Evolutionary conservation across 1,284 basidiomycete genomes (phyloP), one percentile per base, ranked within the genome.

Genomic region (Ganoderma boninense): DNA sequence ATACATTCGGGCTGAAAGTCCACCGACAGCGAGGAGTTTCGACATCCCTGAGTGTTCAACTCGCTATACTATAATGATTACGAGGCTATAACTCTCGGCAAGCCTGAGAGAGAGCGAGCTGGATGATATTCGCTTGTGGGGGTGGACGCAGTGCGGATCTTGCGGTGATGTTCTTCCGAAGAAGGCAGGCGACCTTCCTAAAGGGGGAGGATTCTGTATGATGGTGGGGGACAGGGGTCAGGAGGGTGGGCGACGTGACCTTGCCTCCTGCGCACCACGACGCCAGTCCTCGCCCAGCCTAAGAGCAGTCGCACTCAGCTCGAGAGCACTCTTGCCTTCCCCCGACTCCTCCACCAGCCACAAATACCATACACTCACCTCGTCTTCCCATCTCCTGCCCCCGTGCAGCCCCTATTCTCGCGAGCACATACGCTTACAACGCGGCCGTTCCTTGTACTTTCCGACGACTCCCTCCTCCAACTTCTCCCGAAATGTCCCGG

Each of bases 401-500:
- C 8, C 26, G 18, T 59, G 43, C 29, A 3, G 38, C 35, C 16
- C 29, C n/a, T 26, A 40, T 60, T 35, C 7, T 60, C 35, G 32
- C 13, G 32, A 4, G 23, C 23, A 18, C 40, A 62, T 62, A 43
- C 60, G 40, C 6, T 56, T 26, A 29, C 52, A 56, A 61, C 6
- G 38, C 49, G 44, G n/a, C 35, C 64, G 62, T 71, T 71, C 72
- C 70, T 42, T 56, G 38, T 43, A 26, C 35, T 60, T 67, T 66
- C 68, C 68, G 59, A 32, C 29, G 29, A 32, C 29, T 2, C 29
- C 29, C 29, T 32, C 59, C 66, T 20, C 0, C 23, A 11, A 52
- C 70, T 73, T 70, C 70, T 73, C 64, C 72, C 72, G 72, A 68
- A 26, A 65, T 57, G 32, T 32, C 38, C 72, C 70, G 70, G 43